Evolutionary conservation across 2,329 filamentous ascomycete genomes (phyloP), one percentile per base, ranked within the genome.

Genomic region (Colletotrichum falcatum): DNA sequence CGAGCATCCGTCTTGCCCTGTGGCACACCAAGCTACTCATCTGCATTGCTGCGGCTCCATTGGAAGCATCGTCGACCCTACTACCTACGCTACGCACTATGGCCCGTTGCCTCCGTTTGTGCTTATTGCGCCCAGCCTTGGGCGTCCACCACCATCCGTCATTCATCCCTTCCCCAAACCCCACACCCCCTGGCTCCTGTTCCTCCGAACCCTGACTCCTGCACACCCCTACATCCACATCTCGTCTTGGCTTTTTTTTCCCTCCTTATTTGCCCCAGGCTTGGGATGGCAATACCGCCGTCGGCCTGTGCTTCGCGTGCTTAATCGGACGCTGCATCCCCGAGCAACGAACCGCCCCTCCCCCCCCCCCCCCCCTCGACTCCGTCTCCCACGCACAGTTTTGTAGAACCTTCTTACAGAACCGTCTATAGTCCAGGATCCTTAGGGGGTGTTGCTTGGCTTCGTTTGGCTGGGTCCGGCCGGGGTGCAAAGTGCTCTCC

Each of bases 251-350:
- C 66, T 66, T 68, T 69, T 66, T 68, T 69, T 66, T 60, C 51
- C 70, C 72, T 66, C 66, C 66, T 73, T 61, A 61, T 65, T 72
- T 69, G 63, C 49, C 28, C 65, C 55, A 26, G 66, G 72, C 70
- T 73, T 75, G 72, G 73, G 75, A 77, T 72, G 76, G 72, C 70
- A 73, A 71, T 65, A 65, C 69, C 59, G 59, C 44, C n/a, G 44
- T 53, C 63, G 67, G 64, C 66, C 73, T 64, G 70, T 71, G 74
- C 75, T 75, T 67, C 51, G 64, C 28, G 63, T 70, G 72, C 67
- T 72, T 69, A 65, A 71, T 71, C 69, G 69, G 69, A 71, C 69
- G 59, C 69, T 67, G 51, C 39, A 26, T 70, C 67, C 67, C 67
- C 58, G 67, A 67, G 64, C 51, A 37, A 62, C 64, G 58, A 70